Base-by-base conservation (phyloP, 2,329 filamentous ascomycete species). In the Colletotrichum liriopes region DNA sequence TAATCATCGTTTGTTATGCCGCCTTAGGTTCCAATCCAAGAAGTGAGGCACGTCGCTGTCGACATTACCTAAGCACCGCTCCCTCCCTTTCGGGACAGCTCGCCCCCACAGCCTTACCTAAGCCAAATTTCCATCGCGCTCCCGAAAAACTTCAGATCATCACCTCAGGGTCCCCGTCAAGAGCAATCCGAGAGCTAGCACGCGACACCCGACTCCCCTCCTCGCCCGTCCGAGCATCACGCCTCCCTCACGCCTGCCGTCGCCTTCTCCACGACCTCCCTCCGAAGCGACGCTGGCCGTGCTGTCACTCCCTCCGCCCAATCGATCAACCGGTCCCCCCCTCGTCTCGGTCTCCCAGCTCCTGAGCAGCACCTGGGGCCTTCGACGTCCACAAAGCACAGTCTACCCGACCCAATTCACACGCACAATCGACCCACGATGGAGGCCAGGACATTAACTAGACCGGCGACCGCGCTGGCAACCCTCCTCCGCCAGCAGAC, bases 391-490 rank as follows among this genome's bases (percentile, higher is more conserved):
- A 26, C 35, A 41, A 26, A 43, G 39, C 59, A 55, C 14, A 39
- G 16, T 26, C 29, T 18, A 29, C 35, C 32, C 43, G 56, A 59
- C 26, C 26, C 56, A 60, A 16, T 45, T 45, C 16, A 26, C 26
- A n/a, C 41, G 16, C 23, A 45, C n/a, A 23, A 56, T 14, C 41
- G 11, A 63, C 12, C 55, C 43, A 65, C 26, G 45, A 73, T 73
- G 71, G 71, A 71, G 37, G 71, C 71, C 32, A 71, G 71, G 71
- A 71, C 71, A 49, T 52, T 73, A 66, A 66, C 76, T 71, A 81
- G 83, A 51, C 83, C 82, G 58, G 79, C 78, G 39, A 77, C 79
- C 68, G 74, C 77, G 75, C 78, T 83, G 64, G 75, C 82, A 29
- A 39, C 43, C 37, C 75, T 75, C 74, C 67, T 68, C 74, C 64